Percentiles rank a stretch among this genome's conserved stretches.
phyloP scores from a whole-genome alignment of 208 protist genomes.

The Leishmania martiniquensis region DNA sequence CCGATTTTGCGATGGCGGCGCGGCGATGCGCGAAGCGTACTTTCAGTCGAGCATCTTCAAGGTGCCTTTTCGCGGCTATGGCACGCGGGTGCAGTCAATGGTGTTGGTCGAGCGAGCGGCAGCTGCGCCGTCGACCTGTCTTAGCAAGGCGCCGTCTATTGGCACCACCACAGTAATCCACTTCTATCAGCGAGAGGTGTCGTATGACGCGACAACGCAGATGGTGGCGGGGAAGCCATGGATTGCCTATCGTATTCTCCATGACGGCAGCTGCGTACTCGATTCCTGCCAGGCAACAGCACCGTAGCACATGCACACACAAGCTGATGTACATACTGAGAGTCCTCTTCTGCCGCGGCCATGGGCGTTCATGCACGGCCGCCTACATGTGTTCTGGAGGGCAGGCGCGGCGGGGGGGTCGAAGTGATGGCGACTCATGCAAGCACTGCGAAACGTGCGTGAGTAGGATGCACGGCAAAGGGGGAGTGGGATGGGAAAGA shows the following conservation, averaged over 20 bases:
- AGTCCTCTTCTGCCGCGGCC: not conserved
- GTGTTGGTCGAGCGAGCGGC: conserved; percentile 49
- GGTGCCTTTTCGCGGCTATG: conserved; percentile 21
- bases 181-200: conserved; percentile 46
- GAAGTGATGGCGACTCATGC: not conserved
- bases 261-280: conserved; percentile 10
- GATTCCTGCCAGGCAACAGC: not conserved
- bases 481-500: not conserved
- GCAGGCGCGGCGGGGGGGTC: not conserved
- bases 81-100: conserved; percentile 59
- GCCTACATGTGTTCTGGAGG: not conserved
- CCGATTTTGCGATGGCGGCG: conserved; percentile 19
- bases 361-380: not conserved
- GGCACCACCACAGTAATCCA: conserved; percentile 24
- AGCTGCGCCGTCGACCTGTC: not conserved
- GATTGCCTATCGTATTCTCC: conserved; percentile 11
- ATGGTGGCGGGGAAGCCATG: conserved; percentile 21
- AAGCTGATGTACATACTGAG: not conserved
- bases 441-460: not conserved
- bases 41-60: conserved; percentile 52
- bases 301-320: not conserved
- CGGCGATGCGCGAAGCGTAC: conserved; percentile 27
- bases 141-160: too few relatives aligned
- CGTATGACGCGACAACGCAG: conserved; percentile 12
- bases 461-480: not conserved